These are phyloP conservation scores for Sugiyamaella grinbergsii DNA, from an alignment of 1,139 yeast genomes.

Conservation along the genomic window DNA sequence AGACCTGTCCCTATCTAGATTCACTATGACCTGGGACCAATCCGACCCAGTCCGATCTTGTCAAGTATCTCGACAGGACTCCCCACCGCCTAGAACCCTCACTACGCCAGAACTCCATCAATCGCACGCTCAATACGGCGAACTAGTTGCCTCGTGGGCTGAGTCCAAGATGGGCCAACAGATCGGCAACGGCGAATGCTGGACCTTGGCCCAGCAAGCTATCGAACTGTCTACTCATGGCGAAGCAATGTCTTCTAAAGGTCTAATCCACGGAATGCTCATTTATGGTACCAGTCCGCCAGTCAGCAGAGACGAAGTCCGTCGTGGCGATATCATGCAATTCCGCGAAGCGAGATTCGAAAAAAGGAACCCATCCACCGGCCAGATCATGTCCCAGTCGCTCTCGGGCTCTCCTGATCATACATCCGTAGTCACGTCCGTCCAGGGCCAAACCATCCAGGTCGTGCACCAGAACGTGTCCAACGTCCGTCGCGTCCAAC, in stretches of 20 bases:
- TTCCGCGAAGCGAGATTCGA: conserved; percentile 51
- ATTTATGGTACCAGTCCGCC: conserved; percentile 42
- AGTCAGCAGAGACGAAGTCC: conserved; percentile 39
- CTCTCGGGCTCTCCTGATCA: conserved; percentile 65
- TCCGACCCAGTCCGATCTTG: conserved; percentile 38
- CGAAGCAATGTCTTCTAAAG: conserved; percentile 60
- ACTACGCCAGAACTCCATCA: conserved; percentile 45
- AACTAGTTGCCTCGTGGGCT: conserved; percentile 62
- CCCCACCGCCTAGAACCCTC: conserved; percentile 57
- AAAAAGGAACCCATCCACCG: conserved; percentile 31
- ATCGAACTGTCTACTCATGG: conserved; percentile 61
- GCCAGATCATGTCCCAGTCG: conserved; percentile 21
- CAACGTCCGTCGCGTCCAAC: conserved; percentile 52
- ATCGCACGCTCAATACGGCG: conserved; percentile 42
- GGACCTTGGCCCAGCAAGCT: conserved; percentile 74
- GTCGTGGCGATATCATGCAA: conserved; percentile 53
- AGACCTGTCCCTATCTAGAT: conserved; percentile 55
- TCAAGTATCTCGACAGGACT: conserved; percentile 45
- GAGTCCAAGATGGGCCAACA: conserved; percentile 56
- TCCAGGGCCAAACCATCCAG: conserved; percentile 38
- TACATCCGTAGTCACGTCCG: conserved; percentile 58
- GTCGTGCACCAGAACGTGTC: conserved; percentile 66
- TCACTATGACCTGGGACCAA: conserved; percentile 52
- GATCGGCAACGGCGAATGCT: conserved; percentile 76
- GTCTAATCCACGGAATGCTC: conserved; percentile 60